Base-by-base conservation (phyloP, 179 eudicot species). In the Patellifolia procumbens region DNA sequence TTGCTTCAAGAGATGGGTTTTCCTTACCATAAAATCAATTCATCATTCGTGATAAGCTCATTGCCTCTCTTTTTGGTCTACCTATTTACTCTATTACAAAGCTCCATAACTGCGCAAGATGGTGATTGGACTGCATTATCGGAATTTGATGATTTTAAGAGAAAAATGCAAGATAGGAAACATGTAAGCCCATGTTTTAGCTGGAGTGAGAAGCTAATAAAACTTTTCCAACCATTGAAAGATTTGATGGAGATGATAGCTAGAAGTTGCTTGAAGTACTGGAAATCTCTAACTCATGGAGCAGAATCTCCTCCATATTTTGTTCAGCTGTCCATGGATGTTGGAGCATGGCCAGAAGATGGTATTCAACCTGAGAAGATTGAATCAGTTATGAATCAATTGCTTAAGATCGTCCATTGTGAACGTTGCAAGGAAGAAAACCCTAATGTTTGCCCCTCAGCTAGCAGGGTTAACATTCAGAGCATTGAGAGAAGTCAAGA, bases 241-340 rank as follows among this genome's bases (percentile, higher is more conserved):
- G 77, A 83, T 84, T 72, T 81, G 75, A 76, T 75, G 79, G 85
- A 74, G 75, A 74, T 86, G 87, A 85, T 91, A 20, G 68, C 68
- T 37, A 87, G 84, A 83, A 81, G 87, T 83, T 88, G 88, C 61
- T 77, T 78, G 73, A 82, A 88, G 78, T 96, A 93, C 78, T 89
- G 97, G 96, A 93, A 89, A 78, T 89, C 98, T 56, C 87, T 95
- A 73, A 93, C 94, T 26, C 88, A 85, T 68, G 99, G 92, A 74
- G 95, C 98, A 42, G 99, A 95, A 80, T 90, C 99, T 79, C 98
- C 99, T 78, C 99, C 99, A 16, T 91, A 89, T 82, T 93, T 95
- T 78, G 89, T 95, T 67, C 98, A 93, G 88, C 61, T 93, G 83
- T 95, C 99, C 70, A 81, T 93, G 89, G 96, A 95, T 87, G 92